Conservation (phyloP, 805 yeast species). For the Lachancea nothofagi region DNA sequence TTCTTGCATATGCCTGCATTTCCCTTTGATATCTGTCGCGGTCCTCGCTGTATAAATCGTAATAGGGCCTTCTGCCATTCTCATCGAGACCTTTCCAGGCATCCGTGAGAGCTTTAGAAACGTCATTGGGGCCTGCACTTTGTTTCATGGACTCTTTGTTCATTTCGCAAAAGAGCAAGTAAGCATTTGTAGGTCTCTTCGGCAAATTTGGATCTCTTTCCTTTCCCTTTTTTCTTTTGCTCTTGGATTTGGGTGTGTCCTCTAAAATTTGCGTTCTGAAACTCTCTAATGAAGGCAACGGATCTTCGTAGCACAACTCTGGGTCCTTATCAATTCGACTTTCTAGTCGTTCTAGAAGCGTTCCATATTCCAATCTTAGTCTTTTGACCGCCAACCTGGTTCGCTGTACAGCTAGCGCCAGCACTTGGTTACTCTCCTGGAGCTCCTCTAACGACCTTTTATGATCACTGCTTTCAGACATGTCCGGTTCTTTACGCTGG, state of each 20-base stretch:
- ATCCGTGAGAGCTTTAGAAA: conserved; percentile 74
- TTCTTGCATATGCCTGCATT: conserved; percentile 46
- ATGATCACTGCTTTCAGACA: conserved; percentile 27
- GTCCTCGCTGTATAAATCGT: conserved; percentile 72
- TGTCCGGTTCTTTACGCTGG: background rate
- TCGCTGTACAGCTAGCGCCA: conserved; percentile 70
- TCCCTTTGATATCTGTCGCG: conserved; percentile 69
- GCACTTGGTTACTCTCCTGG: conserved; percentile 70
- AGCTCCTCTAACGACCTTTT: conserved; percentile 63
- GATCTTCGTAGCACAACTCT: conserved; percentile 25
- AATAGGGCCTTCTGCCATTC: conserved; percentile 66
- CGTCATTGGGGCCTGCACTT: conserved; percentile 55
- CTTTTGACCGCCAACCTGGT: conserved; percentile 72
- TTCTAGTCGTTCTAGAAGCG: conserved; percentile 76
- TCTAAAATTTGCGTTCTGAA: conserved; percentile 23
- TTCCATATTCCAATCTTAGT: conserved; percentile 73
- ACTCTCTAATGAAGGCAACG: conserved; percentile 29
- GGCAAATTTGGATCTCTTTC: conserved; percentile 81
- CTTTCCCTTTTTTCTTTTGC: conserved; percentile 34
- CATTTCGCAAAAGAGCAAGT: conserved; percentile 77
- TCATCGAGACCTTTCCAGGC: conserved; percentile 75
- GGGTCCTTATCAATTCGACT: conserved; percentile 39
- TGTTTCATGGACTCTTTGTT: conserved; percentile 69
- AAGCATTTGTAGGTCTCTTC: conserved; percentile 86
- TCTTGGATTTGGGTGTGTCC: conserved; percentile 24